Percentiles rank a stretch among this genome's conserved stretches.
phyloP scores from a whole-genome alignment of 345 rosid genomes.

The Lumnitzera littorea region DNA sequence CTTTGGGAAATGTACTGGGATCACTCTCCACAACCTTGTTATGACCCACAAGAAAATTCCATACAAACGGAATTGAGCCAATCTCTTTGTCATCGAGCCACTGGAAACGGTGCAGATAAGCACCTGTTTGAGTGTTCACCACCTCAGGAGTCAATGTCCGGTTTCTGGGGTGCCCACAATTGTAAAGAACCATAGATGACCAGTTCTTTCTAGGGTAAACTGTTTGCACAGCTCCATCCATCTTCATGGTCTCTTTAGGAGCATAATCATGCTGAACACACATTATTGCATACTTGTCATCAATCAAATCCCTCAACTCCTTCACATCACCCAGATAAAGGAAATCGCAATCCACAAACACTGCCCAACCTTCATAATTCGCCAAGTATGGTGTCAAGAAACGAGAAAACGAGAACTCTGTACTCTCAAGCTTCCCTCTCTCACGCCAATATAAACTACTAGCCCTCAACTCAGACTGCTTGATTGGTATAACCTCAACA shows the following conservation, averaged over 20 bases:
- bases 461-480: slow-evolving; percentile 75
- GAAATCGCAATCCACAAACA: too few relatives aligned
- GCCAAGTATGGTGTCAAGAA: too few relatives aligned
- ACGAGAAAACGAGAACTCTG: slow-evolving; percentile 89
- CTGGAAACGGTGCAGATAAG: slow-evolving; percentile 93
- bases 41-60: slow-evolving; percentile 98
- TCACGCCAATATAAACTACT: slow-evolving; percentile 77
- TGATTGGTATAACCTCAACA: slow-evolving; percentile 64
- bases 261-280: slow-evolving; percentile 89
- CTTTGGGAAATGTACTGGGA: slow-evolving; percentile 58
- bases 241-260: slow-evolving; percentile 85
- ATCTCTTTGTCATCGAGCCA: slow-evolving; percentile 90
- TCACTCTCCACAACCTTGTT: slow-evolving; percentile 64
- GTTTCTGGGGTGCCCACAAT: slow-evolving; percentile 90
- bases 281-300: slow-evolving; percentile 88
- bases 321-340: too few relatives aligned
- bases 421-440: slow-evolving; percentile 79
- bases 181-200: slow-evolving; percentile 98
- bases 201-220: slow-evolving; percentile 96
- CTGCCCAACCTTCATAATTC: too few relatives aligned
- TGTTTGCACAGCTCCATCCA: slow-evolving; percentile 96
- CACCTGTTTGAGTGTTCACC: slow-evolving; percentile 74
- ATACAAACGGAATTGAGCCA: slow-evolving; percentile 73
- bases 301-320: slow-evolving; percentile 53
- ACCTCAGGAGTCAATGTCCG: slow-evolving; percentile 53